Evolutionary conservation across 116 monocot species (phyloP).

Genomic region (Papilionanthe hybrid): DNA sequence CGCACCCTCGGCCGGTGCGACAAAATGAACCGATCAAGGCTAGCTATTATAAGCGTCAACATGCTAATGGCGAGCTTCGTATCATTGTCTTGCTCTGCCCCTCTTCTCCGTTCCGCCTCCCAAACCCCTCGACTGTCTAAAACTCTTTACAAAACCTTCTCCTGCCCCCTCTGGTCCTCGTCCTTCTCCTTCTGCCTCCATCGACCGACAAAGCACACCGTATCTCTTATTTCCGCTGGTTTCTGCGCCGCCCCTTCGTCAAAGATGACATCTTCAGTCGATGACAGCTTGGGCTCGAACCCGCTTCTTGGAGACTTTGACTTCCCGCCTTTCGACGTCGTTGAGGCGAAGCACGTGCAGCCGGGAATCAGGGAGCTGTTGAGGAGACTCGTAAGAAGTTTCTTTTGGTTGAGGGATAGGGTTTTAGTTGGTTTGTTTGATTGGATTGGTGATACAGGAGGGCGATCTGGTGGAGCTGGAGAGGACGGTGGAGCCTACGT

Average conservation of each 20-base stretch:
- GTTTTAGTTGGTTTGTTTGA: slow-evolving; percentile 1
- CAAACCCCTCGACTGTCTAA: neutral
- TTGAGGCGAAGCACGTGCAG: slow-evolving; percentile 69
- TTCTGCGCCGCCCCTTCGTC: slow-evolving; percentile 14
- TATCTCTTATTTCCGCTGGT: slow-evolving; percentile 7
- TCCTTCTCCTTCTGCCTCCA: slow-evolving; percentile 40
- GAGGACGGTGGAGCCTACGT: slow-evolving; percentile 73
- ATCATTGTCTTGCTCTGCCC: neutral
- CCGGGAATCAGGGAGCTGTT: slow-evolving; percentile 64
- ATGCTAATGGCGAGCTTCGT: neutral
- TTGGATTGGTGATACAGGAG: slow-evolving; percentile 36
- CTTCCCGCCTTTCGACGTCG: slow-evolving; percentile 83
- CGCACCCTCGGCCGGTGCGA: neutral
- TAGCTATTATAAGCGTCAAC: neutral
- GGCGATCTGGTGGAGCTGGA: slow-evolving; percentile 73
- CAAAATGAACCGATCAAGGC: slow-evolving; percentile 2
- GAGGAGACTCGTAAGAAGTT: slow-evolving; percentile 38
- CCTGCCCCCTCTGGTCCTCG: slow-evolving; percentile 21
- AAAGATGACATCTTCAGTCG: slow-evolving; percentile 14
- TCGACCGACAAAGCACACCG: slow-evolving; percentile 10
- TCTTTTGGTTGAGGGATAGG: slow-evolving; percentile 2
- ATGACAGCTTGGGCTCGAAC: slow-evolving; percentile 27
- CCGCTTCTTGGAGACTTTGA: slow-evolving; percentile 68
- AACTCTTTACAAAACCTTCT: neutral
- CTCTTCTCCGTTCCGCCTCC: neutral